These are phyloP conservation scores for Dipteronia sinensis DNA, from an alignment of 345 rosid genomes.

Conservation along the genomic window DNA sequence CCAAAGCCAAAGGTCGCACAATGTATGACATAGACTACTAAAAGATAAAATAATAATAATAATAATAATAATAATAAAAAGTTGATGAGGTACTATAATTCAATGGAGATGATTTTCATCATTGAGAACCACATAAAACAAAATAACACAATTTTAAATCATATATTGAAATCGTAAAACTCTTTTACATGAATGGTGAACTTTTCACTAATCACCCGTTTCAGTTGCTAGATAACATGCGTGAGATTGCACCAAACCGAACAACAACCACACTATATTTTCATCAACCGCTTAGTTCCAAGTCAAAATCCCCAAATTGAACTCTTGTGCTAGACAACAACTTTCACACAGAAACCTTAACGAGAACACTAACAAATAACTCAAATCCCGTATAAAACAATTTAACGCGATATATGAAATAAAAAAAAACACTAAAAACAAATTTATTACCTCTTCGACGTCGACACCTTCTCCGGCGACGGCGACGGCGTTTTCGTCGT, in stretches of 20 bases:
- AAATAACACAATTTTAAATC: too few species aligned
- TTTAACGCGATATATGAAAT: not conserved
- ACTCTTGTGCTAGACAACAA: not conserved
- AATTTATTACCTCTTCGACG: slow-evolving; percentile 51
- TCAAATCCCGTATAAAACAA: slow-evolving; percentile 11
- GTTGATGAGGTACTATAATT: too few species aligned
- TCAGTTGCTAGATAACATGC: not conserved
- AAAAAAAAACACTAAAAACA: not conserved
- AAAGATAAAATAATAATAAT: too few species aligned
- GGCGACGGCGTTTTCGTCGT: slow-evolving; percentile 41
- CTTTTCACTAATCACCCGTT: not conserved
- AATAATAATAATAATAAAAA: too few species aligned
- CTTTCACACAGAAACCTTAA: slow-evolving; percentile 1
- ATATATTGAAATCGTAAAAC: too few species aligned
- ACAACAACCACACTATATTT: not conserved
- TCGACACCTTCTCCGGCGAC: slow-evolving; percentile 31
- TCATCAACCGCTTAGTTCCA: not conserved
- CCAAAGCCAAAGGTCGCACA: too few species aligned
- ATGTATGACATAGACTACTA: too few species aligned
- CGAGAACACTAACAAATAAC: slow-evolving; percentile 10
- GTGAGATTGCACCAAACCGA: not conserved
- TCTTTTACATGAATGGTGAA: too few species aligned
- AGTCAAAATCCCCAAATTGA: not conserved
- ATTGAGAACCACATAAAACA: too few species aligned
- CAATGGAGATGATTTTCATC: too few species aligned